Evolutionary conservation across 768 basidiomycete genomes (phyloP), one percentile per base, ranked within the genome.

Genomic region (Thelephora aurantiotincta): DNA sequence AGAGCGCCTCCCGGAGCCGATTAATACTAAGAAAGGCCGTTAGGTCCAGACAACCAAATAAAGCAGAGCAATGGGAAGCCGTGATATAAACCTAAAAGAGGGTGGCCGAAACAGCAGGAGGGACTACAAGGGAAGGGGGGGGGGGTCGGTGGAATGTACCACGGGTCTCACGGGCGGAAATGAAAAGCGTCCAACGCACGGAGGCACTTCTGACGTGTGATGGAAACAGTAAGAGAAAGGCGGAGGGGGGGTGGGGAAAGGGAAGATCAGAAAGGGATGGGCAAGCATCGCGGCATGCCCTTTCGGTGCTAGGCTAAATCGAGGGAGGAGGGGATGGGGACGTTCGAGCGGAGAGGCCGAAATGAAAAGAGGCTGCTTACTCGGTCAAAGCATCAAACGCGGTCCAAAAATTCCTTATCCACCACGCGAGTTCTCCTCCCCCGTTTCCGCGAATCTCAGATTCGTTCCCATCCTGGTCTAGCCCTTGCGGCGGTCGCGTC

Each of bases 331-430:
- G 13, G 12, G 36, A n/a, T n/a, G n/a, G 42, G 26, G 33, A 48
- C 30, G n/a, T 20, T 30, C 33, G 11, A 52, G 20, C 5, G 35
- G 26, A 30, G 26, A 30, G 4, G 26, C 26, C 26, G 26, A 30
- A 30, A 30, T 30, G 26, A 30, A 30, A 9, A 30, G 5, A 4
- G 26, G 26, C n/a, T n/a, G 70, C 91, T 70, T 63, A 97, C 94
- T 97, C 82, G 50, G 74, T 69, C 47, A 96, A 75, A 3, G 94
- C 85, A 59, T 97, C 94, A 60, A 83, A 97, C 2, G 91, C 90
- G 9, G 75, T 74, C 96, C 96, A 99, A 58, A 98, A 99, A 63
- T 97, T 98, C 61, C 70, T 74, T 42, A 84, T 74, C 82, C 89
- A 87, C 84, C 87, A 92, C 46, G 75, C 68, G 33, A 80, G 69